Evolutionary conservation across 306 rosid species (phyloP), one percentile per base, ranked within the genome.

Genomic region (Styphnolobium japonicum): DNA sequence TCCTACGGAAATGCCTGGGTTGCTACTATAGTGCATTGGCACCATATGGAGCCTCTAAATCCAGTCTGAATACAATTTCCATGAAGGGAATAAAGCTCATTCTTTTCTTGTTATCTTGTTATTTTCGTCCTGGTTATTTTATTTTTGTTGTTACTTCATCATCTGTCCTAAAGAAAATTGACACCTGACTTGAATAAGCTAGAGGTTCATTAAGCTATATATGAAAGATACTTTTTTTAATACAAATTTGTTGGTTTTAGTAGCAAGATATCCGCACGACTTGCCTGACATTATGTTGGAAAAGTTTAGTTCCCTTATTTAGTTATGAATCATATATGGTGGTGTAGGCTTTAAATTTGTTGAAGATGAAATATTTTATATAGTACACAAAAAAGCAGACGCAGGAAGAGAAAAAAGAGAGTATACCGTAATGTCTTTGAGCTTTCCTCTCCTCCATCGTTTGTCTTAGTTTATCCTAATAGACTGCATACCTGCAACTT

Each of bases 51-150:
- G 42, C 78, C 40, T 71, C 34, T 39, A 25, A 67, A 16, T 23
- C 42, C 43, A n/a, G 58, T 25, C 55, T 8, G 8, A 42, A 57
- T 40, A 11, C 27, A 39, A 10, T 39, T 37, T 11, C 45, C 60
- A 1, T 75, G 46, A 45, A 42, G 6, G 8, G 2, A 75, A 8
- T 45, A 45, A 45, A 61, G 37, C 34, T 48, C 43, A 61, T 45
- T 10, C 4, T 68, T 68, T 10, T 57, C 72, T 14, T 67, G 25
- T 61, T 67, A 60, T 70, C 15, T 21, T 71, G 69, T 60, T 79
- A 70, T 14, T 52, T 73, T 52, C 48, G 36, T 39, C 55, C 15
- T 71, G 73, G 18, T 48, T 46, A 53, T 63, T 58, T 3, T 6
- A 29, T 45, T 80, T 29, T 14, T 73, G 37, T 36, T 70, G 31